Evolutionary conservation across 2,329 filamentous ascomycete species (phyloP), one percentile per base, ranked within the genome.

Genomic region (Lachnellula cervina): DNA sequence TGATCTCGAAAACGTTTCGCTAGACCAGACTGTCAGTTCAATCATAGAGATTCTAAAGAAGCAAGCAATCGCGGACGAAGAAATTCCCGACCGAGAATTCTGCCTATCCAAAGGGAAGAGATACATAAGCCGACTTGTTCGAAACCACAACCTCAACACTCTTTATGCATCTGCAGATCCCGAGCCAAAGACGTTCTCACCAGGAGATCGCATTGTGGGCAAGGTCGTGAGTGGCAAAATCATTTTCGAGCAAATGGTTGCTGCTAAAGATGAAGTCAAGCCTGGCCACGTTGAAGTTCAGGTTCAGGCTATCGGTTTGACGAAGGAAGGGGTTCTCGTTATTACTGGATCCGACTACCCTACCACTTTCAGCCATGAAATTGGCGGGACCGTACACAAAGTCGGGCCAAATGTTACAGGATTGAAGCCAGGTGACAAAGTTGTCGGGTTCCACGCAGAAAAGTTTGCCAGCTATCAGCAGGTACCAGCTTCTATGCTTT

Each of bases 61-160:
- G 11, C 34, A 37, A 37, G 21, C 21, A 23, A 11, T 44, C 11
- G 34, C 16, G 34, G 34, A 37, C 9, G 16, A 17, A 9, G n/a
- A 44, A n/a, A 11, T 7, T 14, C 42, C 42, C 28, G 66, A 69
- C n/a, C 58, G 45, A 3, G 64, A 69, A 51, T 70, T 64, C 34
- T 54, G 52, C 13, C 65, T 68, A 51, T 60, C 62, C 1, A 60
- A 64, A 14, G 66, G 67, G 3, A 45, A 66, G 3, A 13, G 67
- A 0, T 49, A 57, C 19, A 51, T 66, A 9, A 59, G 52, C 34
- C 58, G 68, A 3, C 28, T 70, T 7, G 38, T 66, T 5, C 62
- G 62, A 4, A 64, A 70, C 32, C 32, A 45, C 2, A 21, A 21
- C 8, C 14, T 66, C 34, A 68, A 67, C 52, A 35, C 21, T 2